Percentiles rank a stretch among this genome's conserved stretches.
These are phyloP conservation scores for Petunia hybrid DNA, from an alignment of 305 asterid genomes.

Conservation along the genomic window DNA sequence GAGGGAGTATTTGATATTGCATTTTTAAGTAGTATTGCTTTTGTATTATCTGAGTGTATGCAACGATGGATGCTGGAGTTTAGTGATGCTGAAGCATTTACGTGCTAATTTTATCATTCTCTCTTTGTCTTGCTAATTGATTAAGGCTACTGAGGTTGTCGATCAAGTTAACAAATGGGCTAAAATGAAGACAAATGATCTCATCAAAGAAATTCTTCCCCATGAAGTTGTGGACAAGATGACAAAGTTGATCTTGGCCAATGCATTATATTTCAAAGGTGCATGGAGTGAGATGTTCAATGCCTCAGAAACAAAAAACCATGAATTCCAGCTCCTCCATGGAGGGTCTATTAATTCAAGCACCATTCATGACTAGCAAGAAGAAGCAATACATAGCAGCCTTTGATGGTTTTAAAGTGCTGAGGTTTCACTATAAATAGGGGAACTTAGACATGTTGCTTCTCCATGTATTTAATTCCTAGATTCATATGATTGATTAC, in stretches of 20 bases:
- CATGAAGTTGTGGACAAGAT: constrained; percentile 48
- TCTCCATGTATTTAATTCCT: constrained; percentile 80
- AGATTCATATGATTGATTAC: constrained; percentile 65
- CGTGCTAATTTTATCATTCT: no score
- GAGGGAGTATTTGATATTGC: no score
- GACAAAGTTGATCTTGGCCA: constrained; percentile 69
- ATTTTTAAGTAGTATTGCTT: no score
- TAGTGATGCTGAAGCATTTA: no score
- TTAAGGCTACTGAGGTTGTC: constrained; percentile 61
- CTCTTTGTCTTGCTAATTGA: no score
- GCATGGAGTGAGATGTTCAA: constrained; percentile 67
- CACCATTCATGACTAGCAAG: constrained; percentile 55
- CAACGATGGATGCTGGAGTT: no score
- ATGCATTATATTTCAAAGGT: constrained; percentile 80
- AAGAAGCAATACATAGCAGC: constrained; percentile 45
- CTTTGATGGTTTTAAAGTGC: constrained; percentile 68
- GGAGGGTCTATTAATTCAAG: constrained; percentile 55
- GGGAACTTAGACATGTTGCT: constrained; percentile 71
- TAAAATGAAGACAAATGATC: no score
- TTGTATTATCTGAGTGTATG: no score
- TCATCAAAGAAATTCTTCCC: constrained; percentile 55
- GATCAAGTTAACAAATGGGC: constrained; percentile 69
- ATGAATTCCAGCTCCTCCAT: constrained; percentile 62
- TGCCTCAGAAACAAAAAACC: constrained; percentile 37
- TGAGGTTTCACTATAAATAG: constrained; percentile 65